Conservation (phyloP, 495 filamentous ascomycete species). For the Tuber umbilicatum region DNA sequence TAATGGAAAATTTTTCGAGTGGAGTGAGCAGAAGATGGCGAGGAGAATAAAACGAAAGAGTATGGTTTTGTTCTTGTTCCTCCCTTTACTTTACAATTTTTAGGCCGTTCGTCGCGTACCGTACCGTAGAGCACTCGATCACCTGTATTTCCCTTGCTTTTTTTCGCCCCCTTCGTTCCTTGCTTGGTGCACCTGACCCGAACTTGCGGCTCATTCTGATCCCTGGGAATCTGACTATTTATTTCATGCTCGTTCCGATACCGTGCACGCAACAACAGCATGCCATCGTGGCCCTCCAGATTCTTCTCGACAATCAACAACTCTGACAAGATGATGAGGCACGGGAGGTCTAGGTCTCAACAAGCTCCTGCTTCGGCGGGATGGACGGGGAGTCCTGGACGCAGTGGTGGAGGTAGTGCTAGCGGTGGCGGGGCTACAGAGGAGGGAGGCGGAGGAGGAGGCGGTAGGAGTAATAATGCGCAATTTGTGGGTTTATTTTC, state of each 20-base stretch:
- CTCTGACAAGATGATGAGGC: neutral
- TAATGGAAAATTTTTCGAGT: neutral
- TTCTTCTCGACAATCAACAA: neutral
- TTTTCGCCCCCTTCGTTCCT: neutral
- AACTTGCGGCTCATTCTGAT: constrained; percentile 2
- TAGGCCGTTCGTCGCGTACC: neutral
- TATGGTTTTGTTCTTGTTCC: neutral
- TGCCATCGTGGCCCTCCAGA: constrained; percentile 2
- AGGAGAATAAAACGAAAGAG: neutral
- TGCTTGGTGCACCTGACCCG: neutral
- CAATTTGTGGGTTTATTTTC: neutral
- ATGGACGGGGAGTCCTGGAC: constrained; percentile 7
- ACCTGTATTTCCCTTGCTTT: neutral
- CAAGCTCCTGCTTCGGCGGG: neutral
- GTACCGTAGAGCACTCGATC: neutral
- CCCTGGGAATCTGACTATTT: neutral
- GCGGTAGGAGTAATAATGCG: neutral
- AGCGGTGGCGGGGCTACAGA: neutral
- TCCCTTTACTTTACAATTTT: neutral
- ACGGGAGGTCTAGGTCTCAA: constrained; percentile 1
- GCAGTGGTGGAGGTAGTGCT: constrained; percentile 1
- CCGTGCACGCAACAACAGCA: neutral
- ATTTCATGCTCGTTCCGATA: neutral
- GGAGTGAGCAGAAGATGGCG: neutral
- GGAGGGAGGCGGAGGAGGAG: neutral